Percentiles rank a stretch among this genome's conserved stretches.
phyloP scores from a whole-genome alignment of 352 stramenopile genomes.

The Phytophthora uliginosa region DNA sequence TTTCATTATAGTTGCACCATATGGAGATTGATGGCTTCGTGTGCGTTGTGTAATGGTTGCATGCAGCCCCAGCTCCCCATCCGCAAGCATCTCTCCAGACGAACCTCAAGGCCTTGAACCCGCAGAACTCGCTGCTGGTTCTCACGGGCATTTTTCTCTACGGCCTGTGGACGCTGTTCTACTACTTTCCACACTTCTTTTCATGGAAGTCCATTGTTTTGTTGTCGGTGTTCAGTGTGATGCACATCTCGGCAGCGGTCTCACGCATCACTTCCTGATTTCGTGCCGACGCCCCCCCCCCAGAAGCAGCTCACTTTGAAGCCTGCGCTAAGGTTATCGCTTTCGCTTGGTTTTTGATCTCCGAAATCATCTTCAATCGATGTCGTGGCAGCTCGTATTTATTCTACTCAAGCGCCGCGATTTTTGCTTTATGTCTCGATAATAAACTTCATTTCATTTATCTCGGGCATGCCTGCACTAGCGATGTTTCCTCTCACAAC shows the following conservation, averaged over 20 bases:
- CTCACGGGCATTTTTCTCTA: constrained; percentile 77
- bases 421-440: constrained; percentile 30
- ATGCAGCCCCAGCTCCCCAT: constrained; percentile 52
- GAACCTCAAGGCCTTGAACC: constrained; percentile 69
- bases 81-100: constrained; percentile 48
- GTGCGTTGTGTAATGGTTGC: constrained; percentile 19
- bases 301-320: constrained; percentile 13
- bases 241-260: constrained; percentile 69
- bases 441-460: constrained; percentile 37
- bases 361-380: constrained; percentile 8
- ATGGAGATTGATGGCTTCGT: constrained; percentile 26
- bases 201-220: constrained; percentile 83
- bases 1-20: constrained; percentile 17
- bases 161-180: constrained; percentile 82
- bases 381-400: constrained; percentile 45
- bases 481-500: background rate
- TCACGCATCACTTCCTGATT: constrained; percentile 57
- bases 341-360: constrained; percentile 27
- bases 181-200: constrained; percentile 84
- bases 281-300: background rate
- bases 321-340: constrained; percentile 9
- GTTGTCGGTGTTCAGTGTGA: constrained; percentile 65
- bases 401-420: constrained; percentile 28
- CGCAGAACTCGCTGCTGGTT: constrained; percentile 66
- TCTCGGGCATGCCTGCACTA: background rate